These are phyloP conservation scores for Lichtheimia ramosa DNA, from an alignment of 371 early-diverging fungal species.

Conservation along the genomic window DNA sequence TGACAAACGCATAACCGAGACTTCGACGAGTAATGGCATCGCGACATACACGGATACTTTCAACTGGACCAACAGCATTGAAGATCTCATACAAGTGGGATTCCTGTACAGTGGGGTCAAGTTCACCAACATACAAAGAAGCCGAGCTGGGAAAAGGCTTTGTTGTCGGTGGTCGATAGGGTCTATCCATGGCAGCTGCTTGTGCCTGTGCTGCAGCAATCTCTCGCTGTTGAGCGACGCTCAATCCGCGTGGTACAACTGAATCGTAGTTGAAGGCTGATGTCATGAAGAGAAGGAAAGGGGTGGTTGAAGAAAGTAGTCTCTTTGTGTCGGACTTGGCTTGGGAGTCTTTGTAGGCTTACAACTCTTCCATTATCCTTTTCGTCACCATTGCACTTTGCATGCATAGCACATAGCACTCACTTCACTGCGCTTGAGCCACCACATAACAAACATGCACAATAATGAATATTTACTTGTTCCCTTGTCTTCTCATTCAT, in stretches of 20 bases:
- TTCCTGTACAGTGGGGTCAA: slow-evolving; percentile 91
- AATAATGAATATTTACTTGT: too few species aligned
- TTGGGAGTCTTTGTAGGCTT: too few species aligned
- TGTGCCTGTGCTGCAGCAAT: slow-evolving; percentile 43
- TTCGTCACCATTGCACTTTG: too few species aligned
- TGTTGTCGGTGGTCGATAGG: slow-evolving; percentile 14
- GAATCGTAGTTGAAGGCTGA: slow-evolving; percentile 9
- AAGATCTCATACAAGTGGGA: slow-evolving; percentile 92
- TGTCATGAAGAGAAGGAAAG: slow-evolving; percentile 6
- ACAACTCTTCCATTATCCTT: too few species aligned
- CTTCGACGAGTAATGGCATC: slow-evolving; percentile 94
- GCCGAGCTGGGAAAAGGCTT: slow-evolving; percentile 35
- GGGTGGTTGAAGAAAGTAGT: not conserved
- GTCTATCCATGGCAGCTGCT: slow-evolving; percentile 19
- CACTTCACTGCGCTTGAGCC: too few species aligned
- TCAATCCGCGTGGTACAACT: slow-evolving; percentile 25
- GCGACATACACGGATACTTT: slow-evolving; percentile 95
- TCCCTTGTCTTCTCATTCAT: too few species aligned
- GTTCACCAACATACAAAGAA: slow-evolving; percentile 88
- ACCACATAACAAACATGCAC: too few species aligned
- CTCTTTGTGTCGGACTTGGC: too few species aligned
- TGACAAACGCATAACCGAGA: slow-evolving; percentile 97
- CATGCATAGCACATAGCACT: too few species aligned
- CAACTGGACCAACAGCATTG: slow-evolving; percentile 85
- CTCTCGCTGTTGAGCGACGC: slow-evolving; percentile 35